A percentile compares a stretch with the other conserved stretches of the same genome.
Evolutionary conservation across 441 rosid genomes (phyloP).

Genomic region (Daphne laureola): DNA sequence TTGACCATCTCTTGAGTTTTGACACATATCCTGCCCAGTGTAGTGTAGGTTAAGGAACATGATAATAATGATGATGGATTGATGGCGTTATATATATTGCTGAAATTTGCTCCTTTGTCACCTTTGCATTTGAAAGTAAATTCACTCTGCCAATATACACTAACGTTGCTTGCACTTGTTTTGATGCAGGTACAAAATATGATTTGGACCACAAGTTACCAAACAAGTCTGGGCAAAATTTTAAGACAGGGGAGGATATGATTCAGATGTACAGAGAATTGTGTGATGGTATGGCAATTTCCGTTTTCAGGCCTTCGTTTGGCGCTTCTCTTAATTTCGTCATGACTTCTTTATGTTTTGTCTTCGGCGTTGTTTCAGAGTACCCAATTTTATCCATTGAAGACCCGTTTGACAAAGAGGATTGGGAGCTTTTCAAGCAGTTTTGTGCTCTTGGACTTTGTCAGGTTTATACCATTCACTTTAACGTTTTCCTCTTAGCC

Average conservation of each 20-base stretch:
- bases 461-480: slow-evolving; percentile 48
- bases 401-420: slow-evolving; percentile 99
- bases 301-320: slow-evolving; percentile 7
- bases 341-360: slow-evolving; percentile 8
- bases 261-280: slow-evolving; percentile 83
- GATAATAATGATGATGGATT: too few species aligned
- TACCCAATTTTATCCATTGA: slow-evolving; percentile 85
- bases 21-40: too few species aligned
- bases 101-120: too few species aligned
- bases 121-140: too few species aligned
- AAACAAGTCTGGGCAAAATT: slow-evolving; percentile 73
- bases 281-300: slow-evolving; percentile 55
- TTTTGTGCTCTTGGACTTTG: slow-evolving; percentile 79
- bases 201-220: slow-evolving; percentile 77
- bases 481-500: too few species aligned
- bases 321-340: slow-evolving; percentile 4
- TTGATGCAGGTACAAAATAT: slow-evolving; percentile 72
- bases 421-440: slow-evolving; percentile 82
- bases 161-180: slow-evolving; percentile 6
- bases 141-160: not conserved
- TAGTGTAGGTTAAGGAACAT: too few species aligned
- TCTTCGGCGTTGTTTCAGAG: slow-evolving; percentile 29
- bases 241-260: slow-evolving; percentile 94
- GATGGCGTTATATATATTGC: too few species aligned
- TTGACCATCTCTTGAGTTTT: too few species aligned